Evolutionary conservation across 2,329 filamentous ascomycete genomes (phyloP).

Genomic region (Knufia fluminis): DNA sequence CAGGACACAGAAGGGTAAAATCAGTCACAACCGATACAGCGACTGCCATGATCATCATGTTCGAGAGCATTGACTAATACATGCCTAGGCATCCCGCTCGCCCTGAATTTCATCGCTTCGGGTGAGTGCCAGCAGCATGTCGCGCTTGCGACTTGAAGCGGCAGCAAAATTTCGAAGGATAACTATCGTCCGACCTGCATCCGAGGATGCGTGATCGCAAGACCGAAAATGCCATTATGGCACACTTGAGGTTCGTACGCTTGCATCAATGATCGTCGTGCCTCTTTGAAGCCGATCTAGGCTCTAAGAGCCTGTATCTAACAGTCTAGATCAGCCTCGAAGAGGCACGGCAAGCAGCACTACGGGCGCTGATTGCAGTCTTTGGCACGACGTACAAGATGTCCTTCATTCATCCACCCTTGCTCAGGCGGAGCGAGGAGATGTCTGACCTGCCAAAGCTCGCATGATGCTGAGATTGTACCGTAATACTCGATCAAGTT

Average conservation of each 20-base stretch:
- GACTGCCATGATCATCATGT: neutral
- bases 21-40: slow-evolving; percentile 10
- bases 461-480: slow-evolving; percentile 81
- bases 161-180: slow-evolving; percentile 36
- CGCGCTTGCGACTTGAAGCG: slow-evolving; percentile 43
- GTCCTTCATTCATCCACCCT: slow-evolving; percentile 43
- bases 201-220: neutral
- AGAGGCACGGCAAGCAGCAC: slow-evolving; percentile 52
- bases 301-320: neutral
- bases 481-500: slow-evolving; percentile 97
- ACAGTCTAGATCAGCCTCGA: slow-evolving; percentile 9
- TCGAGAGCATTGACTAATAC: neutral
- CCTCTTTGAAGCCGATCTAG: neutral
- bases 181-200: neutral
- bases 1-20: slow-evolving; percentile 73
- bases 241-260: slow-evolving; percentile 23
- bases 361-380: slow-evolving; percentile 65
- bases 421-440: slow-evolving; percentile 23
- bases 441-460: slow-evolving; percentile 19
- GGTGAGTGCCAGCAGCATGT: slow-evolving; percentile 56
- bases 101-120: slow-evolving; percentile 83
- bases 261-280: slow-evolving; percentile 19
- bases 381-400: neutral
- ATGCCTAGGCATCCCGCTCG: slow-evolving; percentile 61
- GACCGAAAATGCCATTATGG: neutral